Conservation (phyloP, 2,329 filamentous ascomycete species). For the Aspergillus sp. region DNA sequence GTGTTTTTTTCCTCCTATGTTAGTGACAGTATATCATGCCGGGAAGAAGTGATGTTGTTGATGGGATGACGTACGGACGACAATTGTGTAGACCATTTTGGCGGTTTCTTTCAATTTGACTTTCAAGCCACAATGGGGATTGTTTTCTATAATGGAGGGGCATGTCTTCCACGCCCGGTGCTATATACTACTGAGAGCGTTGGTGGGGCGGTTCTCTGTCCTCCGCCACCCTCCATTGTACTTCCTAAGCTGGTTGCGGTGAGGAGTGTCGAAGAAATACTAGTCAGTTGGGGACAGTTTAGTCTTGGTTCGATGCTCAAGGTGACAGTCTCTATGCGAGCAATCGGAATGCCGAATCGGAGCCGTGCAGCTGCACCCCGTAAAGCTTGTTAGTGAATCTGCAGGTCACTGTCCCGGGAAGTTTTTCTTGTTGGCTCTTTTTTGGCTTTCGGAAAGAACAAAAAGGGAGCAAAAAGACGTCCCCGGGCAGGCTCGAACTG, state of each 20-base stretch:
- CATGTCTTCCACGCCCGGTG: background rate
- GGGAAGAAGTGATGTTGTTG: background rate
- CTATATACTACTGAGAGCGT: background rate
- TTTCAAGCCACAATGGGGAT: background rate
- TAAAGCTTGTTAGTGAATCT: background rate
- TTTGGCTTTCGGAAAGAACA: background rate
- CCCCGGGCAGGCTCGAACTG: background rate
- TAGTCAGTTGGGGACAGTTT: too few relatives aligned
- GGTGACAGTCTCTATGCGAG: background rate
- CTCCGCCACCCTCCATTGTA: background rate
- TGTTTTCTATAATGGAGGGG: background rate
- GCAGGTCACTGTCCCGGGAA: background rate
- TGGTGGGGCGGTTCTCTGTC: background rate
- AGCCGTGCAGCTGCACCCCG: background rate
- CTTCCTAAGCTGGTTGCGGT: background rate
- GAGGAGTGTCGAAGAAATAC: background rate
- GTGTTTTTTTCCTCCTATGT: background rate
- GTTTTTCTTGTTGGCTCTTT: background rate
- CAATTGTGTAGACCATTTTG: constrained; percentile 24
- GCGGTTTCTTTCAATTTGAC: background rate
- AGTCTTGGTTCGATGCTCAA: too few relatives aligned
- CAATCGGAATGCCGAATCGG: background rate
- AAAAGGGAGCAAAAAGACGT: background rate
- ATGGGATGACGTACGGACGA: constrained; percentile 17
- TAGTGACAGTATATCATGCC: background rate